A percentile compares a stretch with the other conserved stretches of the same genome.
Conservation (phyloP, 495 filamentous ascomycete genomes). For the Aspergillus affinis region DNA sequence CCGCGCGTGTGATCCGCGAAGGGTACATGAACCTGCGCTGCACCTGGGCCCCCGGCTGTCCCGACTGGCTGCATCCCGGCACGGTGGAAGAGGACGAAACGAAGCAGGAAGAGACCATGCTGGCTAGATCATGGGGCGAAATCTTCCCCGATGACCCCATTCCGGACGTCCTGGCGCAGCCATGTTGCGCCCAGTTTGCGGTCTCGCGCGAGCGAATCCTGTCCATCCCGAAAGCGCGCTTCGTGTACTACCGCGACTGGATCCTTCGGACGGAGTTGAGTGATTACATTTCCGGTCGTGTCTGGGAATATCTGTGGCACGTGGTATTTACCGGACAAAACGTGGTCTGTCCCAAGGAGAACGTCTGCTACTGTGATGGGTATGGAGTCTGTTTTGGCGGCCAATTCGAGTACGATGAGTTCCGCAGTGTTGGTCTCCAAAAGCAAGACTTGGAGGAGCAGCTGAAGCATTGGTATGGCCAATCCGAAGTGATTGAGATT, state of each 20-base stretch:
- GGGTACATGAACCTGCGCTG: constrained; percentile 70
- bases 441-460: constrained; percentile 46
- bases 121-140: constrained; percentile 55
- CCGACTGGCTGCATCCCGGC: constrained; percentile 64
- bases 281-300: constrained; percentile 67
- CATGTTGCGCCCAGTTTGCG: constrained; percentile 71
- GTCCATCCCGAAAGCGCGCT: constrained; percentile 58
- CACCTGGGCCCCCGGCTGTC: constrained; percentile 60
- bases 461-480: constrained; percentile 46
- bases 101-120: constrained; percentile 62
- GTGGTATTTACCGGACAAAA: constrained; percentile 62
- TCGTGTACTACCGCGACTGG: constrained; percentile 67
- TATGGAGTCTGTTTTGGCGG: constrained; percentile 78
- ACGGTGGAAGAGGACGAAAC: constrained; percentile 44
- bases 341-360: constrained; percentile 61
- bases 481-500: constrained; percentile 36
- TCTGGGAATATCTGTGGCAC: constrained; percentile 78
- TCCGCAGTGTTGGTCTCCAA: constrained; percentile 38
- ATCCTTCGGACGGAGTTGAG: constrained; percentile 59
- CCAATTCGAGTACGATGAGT: constrained; percentile 51
- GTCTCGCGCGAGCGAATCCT: constrained; percentile 55
- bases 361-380: constrained; percentile 74
- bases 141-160: constrained; percentile 55
- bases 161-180: constrained; percentile 53
- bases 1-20: constrained; percentile 52